Base-by-base conservation (phyloP, 306 rosid species). In the Astragalus membranaceus region DNA sequence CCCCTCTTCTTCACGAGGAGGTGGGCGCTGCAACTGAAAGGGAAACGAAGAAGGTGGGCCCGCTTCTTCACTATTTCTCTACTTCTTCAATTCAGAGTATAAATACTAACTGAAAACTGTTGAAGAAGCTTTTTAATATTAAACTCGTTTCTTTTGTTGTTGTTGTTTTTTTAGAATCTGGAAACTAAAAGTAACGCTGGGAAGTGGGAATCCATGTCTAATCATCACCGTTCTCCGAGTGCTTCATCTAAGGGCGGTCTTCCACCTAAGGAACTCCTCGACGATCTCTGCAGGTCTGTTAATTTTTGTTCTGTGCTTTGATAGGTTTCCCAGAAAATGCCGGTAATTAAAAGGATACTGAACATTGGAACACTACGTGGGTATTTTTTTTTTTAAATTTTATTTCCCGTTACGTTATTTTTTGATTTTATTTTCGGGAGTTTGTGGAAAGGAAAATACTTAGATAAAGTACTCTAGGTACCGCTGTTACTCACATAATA, bases 181-280 rank as follows among this genome's bases (percentile, higher is more conserved):
- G 13, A 69, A 70, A 32, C 30, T 69, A 0, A 20, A 20, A 1
- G 23, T 20, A 33, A 48, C 36, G 64, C 29, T 55, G 37, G 46
- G 48, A 64, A 73, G 69, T 39, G 3, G 44, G 11, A 8, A 39
- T 9, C 82, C 70, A 92, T 92, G 97, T 80, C 96, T 37, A 84
- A 89, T 50, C 80, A 79, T 60, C 83, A 81, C 63, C 88, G 89
- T 64, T 78, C 95, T 58, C 56, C 92, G 5, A 81, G 88, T 72
- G 74, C 84, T 84, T 80, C 92, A 1, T 83, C 84, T 8, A 92
- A 87, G 85, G 81, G 71, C 74, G 87, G 95, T 50, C 96, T 87
- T 71, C 98, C 96, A 42, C 96, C 98, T 29, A 86, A 84, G 52
- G 98, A 92, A 73, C 98, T 92, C 69, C 95, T 92, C 10, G 98